Evolutionary conservation across 2,329 filamentous ascomycete genomes (phyloP), one percentile per base, ranked within the genome.

Genomic region (Paecilomyces formosus): DNA sequence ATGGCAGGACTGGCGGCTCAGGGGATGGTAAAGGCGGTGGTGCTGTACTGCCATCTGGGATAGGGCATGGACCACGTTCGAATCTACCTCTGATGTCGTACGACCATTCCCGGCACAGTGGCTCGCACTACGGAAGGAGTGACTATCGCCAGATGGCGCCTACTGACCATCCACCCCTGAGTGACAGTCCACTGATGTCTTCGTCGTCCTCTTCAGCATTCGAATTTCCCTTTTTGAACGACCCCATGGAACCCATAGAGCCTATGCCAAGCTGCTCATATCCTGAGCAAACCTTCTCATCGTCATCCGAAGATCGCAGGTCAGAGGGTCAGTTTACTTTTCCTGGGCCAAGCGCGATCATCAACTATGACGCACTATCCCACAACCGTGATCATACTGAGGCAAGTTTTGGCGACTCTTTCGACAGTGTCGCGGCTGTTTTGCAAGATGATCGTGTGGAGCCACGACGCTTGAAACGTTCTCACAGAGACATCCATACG

Each of bases 1-100:
- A 85, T 39, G 84, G 86, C 22, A 82, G 81, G 50, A 80, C 84
- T 63, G 81, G 85, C 33, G 66, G 62, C 57, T 64, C 69, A 11
- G 70, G 69, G 28, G 73, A 76, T 57, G 65, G 69, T 18, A 65
- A 65, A 49, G 65, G 68, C 26, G 63, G 66, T 15, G 63, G 66
- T 15, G 58, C 64, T 56, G 63, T 68, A 9, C 60, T 75, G 31
- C 66, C 66, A n/a, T 64, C 67, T 21, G 66, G 68, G 18, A 60
- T 76, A 55, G 67, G 70, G 31, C 66, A 68, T 55, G 58, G 61
- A 52, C 50, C 71, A 45, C 67, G 67, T 35, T 67, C 71, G 51
- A 70, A 74, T 57, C 64, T 73, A 55, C 60, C 68, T 54, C 63
- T 75, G 54, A 64, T 73, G 64, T 66, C 68, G 54, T 75, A 74